phyloP scores from a whole-genome alignment of 257 asterid species.

The Euphrasia confusa region DNA sequence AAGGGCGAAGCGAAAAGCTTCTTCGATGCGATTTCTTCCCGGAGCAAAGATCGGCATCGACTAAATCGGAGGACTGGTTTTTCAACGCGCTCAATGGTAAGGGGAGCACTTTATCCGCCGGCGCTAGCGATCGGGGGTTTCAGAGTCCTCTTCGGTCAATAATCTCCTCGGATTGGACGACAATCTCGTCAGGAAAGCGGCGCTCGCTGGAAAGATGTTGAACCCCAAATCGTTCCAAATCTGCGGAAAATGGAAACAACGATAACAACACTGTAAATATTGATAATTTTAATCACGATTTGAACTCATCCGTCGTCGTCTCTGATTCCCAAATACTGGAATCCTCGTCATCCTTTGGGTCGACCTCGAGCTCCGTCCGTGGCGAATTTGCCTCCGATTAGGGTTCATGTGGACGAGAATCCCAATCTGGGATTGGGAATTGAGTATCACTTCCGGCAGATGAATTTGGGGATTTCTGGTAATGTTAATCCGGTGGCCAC shows the following conservation, averaged over 20 bases:
- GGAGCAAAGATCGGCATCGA: too few relatives aligned
- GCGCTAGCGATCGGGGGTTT: constrained; percentile 38
- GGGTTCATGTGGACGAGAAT: constrained; percentile 65
- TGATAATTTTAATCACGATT: constrained; percentile 39
- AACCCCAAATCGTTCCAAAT: constrained; percentile 39
- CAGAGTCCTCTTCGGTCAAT: constrained; percentile 79
- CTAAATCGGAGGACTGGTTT: too few relatives aligned
- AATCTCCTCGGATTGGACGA: constrained; percentile 72
- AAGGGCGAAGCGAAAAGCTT: too few relatives aligned
- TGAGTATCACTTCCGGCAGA: constrained; percentile 75
- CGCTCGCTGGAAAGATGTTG: constrained; percentile 36
- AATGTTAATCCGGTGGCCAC: constrained; percentile 30
- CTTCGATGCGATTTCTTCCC: too few relatives aligned
- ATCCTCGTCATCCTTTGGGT: constrained; percentile 79
- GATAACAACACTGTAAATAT: neutral
- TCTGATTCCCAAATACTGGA: constrained; percentile 85
- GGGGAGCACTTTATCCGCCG: constrained; percentile 32
- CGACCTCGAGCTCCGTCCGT: constrained; percentile 72
- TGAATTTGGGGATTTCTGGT: constrained; percentile 38
- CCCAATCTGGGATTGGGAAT: constrained; percentile 46
- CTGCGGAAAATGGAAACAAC: constrained; percentile 37
- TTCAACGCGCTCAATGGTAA: constrained; percentile 39
- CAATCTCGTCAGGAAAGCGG: constrained; percentile 29
- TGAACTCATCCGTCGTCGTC: constrained; percentile 54
- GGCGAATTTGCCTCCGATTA: constrained; percentile 73